Evolutionary conservation across 768 basidiomycete genomes (phyloP).

Genomic region (Melanogaster broomeanus): DNA sequence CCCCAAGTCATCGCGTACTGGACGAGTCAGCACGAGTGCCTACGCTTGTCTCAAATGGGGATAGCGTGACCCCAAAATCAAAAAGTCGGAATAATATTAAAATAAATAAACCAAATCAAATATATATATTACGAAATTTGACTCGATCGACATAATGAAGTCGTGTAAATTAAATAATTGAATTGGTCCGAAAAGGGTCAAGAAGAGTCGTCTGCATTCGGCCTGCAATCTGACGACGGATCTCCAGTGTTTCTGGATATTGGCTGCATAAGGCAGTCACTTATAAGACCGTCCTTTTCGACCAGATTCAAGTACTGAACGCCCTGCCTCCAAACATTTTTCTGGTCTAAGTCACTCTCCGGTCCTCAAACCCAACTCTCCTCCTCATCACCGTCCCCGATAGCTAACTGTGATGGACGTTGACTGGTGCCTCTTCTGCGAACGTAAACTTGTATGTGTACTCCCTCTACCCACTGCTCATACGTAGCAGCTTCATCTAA

Average conservation of each 20-base stretch:
- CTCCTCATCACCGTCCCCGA: not conserved
- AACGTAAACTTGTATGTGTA: slow-evolving; percentile 53
- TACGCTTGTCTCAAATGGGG: not conserved
- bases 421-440: slow-evolving; percentile 73
- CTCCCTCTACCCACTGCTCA: not conserved
- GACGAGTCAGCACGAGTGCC: not conserved
- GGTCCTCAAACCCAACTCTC: not conserved
- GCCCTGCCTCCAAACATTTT: slow-evolving; percentile 21
- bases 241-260: slow-evolving; percentile 12
- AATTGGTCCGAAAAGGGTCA: slow-evolving; percentile 18
- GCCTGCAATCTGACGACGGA: slow-evolving; percentile 20
- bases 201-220: slow-evolving; percentile 21
- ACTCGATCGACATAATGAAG: slow-evolving; percentile 37
- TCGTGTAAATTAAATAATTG: slow-evolving; percentile 35
- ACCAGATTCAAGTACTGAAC: slow-evolving; percentile 11
- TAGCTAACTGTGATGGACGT: slow-evolving; percentile 49
- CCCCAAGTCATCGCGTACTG: not conserved
- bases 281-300: slow-evolving; percentile 26
- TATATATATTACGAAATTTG: slow-evolving; percentile 21
- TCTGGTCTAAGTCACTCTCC: slow-evolving; percentile 2
- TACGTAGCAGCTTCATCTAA: slow-evolving; percentile 1
- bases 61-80: slow-evolving; percentile 6
- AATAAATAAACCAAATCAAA: slow-evolving; percentile 10
- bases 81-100: slow-evolving; percentile 7
- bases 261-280: slow-evolving; percentile 24